Evolutionary conservation across 2,329 filamentous ascomycete species (phyloP).

Genomic region (Ampelomyces quisqualis): DNA sequence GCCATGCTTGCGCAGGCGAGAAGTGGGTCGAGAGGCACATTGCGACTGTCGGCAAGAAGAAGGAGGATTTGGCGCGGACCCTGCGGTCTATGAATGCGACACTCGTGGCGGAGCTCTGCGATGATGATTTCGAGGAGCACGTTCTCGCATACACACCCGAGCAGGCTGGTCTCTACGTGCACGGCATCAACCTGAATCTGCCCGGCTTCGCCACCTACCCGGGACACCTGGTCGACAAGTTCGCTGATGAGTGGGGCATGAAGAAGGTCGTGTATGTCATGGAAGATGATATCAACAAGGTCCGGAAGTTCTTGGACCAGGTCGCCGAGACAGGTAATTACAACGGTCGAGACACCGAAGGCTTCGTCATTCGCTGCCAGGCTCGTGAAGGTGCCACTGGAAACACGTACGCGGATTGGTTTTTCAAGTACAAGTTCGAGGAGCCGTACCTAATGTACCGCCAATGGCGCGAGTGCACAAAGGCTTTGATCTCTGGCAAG

Average conservation of each 20-base stretch:
- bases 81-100: slow-evolving; percentile 83
- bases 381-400: slow-evolving; percentile 55
- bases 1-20: slow-evolving; percentile 84
- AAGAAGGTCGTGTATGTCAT: slow-evolving; percentile 79
- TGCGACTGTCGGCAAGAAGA: slow-evolving; percentile 71
- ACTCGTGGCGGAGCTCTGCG: slow-evolving; percentile 92
- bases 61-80: slow-evolving; percentile 73
- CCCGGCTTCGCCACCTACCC: slow-evolving; percentile 88
- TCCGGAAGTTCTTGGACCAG: slow-evolving; percentile 78
- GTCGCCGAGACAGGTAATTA: slow-evolving; percentile 88
- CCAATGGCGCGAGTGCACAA: slow-evolving; percentile 97
- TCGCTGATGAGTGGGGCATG: slow-evolving; percentile 92
- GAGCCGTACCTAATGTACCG: slow-evolving; percentile 98
- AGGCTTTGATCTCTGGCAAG: slow-evolving; percentile 75
- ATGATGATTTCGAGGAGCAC: slow-evolving; percentile 95
- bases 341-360: slow-evolving; percentile 89
- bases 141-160: slow-evolving; percentile 85
- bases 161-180: slow-evolving; percentile 85
- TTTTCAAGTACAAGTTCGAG: slow-evolving; percentile 99
- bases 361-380: slow-evolving; percentile 92
- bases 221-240: slow-evolving; percentile 77
- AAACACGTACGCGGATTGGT: slow-evolving; percentile 88
- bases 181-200: slow-evolving; percentile 95
- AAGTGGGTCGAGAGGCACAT: slow-evolving; percentile 79
- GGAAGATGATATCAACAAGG: slow-evolving; percentile 71